Percentiles rank a stretch among this genome's conserved stretches.
Evolutionary conservation across 2,329 filamentous ascomycete genomes (phyloP).

Genomic region (Epicoccum nigrum): DNA sequence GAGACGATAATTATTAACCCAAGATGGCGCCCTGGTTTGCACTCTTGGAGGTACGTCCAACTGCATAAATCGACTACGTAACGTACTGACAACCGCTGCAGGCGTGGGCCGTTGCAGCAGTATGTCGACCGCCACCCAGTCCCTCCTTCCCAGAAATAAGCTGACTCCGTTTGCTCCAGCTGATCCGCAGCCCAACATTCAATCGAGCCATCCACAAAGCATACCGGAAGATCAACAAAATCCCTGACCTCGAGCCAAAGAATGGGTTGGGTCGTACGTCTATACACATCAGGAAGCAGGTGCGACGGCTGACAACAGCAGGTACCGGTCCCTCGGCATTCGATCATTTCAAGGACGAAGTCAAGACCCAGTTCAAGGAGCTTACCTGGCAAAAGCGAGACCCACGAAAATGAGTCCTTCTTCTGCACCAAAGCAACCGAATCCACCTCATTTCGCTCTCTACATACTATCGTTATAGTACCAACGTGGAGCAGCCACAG

Average conservation of each 20-base stretch:
- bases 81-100: slow-evolving; percentile 32
- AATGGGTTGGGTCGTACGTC: slow-evolving; percentile 55
- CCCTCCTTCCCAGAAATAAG: background rate
- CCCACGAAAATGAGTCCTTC: slow-evolving; percentile 27
- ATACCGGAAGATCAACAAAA: slow-evolving; percentile 54
- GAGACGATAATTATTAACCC: background rate
- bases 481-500: too few species aligned
- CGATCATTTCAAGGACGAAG: slow-evolving; percentile 60
- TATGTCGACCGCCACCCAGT: slow-evolving; percentile 23
- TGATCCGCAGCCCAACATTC: slow-evolving; percentile 61
- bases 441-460: background rate
- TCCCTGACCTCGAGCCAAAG: slow-evolving; percentile 51
- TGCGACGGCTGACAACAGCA: slow-evolving; percentile 13
- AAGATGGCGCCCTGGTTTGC: slow-evolving; percentile 41
- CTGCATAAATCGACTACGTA: background rate
- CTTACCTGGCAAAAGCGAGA: slow-evolving; percentile 46
- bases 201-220: slow-evolving; percentile 59
- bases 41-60: slow-evolving; percentile 40
- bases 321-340: slow-evolving; percentile 51
- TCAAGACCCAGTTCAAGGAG: slow-evolving; percentile 55
- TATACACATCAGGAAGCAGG: slow-evolving; percentile 29
- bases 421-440: background rate
- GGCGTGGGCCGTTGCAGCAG: slow-evolving; percentile 48
- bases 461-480: too few species aligned
- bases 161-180: slow-evolving; percentile 37